Percentiles rank a stretch among this genome's conserved stretches.
Conservation (phyloP, 768 basidiomycete genomes). For the Mycena belliarum region DNA sequence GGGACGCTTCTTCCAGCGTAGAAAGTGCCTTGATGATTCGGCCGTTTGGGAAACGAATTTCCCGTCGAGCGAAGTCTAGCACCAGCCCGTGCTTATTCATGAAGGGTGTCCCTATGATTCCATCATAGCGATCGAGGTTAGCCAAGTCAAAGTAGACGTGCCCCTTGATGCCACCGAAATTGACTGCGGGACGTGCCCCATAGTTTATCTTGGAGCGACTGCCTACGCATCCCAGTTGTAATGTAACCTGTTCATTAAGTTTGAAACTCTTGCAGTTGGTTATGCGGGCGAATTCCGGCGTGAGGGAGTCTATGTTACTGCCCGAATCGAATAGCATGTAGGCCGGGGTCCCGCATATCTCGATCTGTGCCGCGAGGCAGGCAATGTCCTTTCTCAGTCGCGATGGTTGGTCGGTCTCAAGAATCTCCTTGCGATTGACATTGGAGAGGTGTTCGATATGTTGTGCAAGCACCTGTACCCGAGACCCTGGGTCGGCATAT, state of each 20-base stretch:
- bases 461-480: neutral
- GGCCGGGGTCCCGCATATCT: conserved; percentile 10
- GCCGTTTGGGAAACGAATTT: neutral
- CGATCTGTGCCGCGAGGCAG: conserved; percentile 2
- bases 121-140: conserved; percentile 38
- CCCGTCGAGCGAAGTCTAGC: conserved; percentile 26
- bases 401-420: neutral
- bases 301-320: conserved; percentile 19
- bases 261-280: neutral
- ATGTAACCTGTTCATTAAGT: conserved; percentile 16
- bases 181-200: conserved; percentile 15
- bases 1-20: too few relatives aligned
- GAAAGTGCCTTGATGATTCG: too few relatives aligned
- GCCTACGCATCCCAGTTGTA: conserved; percentile 35
- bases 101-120: conserved; percentile 18
- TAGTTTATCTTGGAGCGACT: conserved; percentile 32
- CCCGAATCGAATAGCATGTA: conserved; percentile 21
- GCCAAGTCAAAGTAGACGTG: conserved; percentile 32
- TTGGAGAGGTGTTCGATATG: neutral
- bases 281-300: conserved; percentile 24
- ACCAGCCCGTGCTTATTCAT: conserved; percentile 25
- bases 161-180: neutral
- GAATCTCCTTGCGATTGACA: neutral
- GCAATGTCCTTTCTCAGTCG: neutral
- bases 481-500: neutral